phyloP scores from a whole-genome alignment of 75 land plant species.

The Larix kaempferi region DNA sequence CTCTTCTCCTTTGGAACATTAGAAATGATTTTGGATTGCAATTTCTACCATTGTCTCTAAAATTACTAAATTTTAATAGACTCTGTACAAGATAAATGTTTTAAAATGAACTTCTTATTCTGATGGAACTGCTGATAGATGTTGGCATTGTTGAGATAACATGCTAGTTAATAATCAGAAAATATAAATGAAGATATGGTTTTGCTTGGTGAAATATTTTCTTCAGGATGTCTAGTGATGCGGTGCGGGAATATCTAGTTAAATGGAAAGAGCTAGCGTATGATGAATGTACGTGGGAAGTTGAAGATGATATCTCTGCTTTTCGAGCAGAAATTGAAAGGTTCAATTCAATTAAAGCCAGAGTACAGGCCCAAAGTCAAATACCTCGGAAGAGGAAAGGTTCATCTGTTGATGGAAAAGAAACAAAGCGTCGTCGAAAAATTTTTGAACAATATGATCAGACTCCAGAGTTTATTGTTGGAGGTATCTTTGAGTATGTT shows the following conservation, averaged over 20 bases:
- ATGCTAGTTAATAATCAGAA: neutral
- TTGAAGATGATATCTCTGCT: slow-evolving; percentile 80
- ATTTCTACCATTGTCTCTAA: neutral
- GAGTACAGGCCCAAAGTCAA: slow-evolving; percentile 17
- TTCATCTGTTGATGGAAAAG: slow-evolving; percentile 41
- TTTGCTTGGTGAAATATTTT: neutral
- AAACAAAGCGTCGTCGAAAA: slow-evolving; percentile 46
- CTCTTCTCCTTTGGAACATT: neutral
- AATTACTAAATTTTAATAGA: neutral
- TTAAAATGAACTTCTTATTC: too few relatives aligned
- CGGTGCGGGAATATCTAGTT: slow-evolving; percentile 68
- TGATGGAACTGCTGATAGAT: slow-evolving; percentile 1
- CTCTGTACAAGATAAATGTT: neutral
- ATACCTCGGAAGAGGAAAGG: slow-evolving; percentile 52
- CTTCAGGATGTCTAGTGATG: slow-evolving; percentile 58
- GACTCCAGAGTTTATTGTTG: slow-evolving; percentile 79
- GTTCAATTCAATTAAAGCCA: slow-evolving; percentile 56
- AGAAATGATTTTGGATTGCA: neutral
- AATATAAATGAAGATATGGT: neutral
- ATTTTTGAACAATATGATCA: slow-evolving; percentile 77
- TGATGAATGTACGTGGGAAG: slow-evolving; percentile 96
- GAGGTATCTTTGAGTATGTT: slow-evolving; percentile 45
- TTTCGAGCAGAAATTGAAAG: slow-evolving; percentile 85
- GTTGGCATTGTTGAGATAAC: neutral
- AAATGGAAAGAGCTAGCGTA: slow-evolving; percentile 96